Conservation (phyloP, 2,329 filamentous ascomycete genomes). For the Fusarium verticillioides region DNA sequence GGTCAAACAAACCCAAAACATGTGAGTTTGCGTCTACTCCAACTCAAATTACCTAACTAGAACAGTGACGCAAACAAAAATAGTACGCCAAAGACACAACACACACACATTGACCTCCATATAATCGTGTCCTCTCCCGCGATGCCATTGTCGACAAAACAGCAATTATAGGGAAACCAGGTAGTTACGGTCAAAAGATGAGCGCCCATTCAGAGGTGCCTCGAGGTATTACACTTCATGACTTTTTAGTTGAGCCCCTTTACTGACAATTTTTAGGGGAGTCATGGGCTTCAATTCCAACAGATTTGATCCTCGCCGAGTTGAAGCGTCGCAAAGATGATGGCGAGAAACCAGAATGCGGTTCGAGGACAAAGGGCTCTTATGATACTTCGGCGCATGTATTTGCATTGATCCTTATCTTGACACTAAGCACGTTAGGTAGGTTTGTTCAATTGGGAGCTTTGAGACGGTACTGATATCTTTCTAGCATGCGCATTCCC, state of each 20-base stretch:
- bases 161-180: slow-evolving; percentile 31
- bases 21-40: slow-evolving; percentile 15
- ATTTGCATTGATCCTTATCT: slow-evolving; percentile 73
- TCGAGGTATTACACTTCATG: slow-evolving; percentile 29
- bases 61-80: slow-evolving; percentile 43
- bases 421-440: slow-evolving; percentile 69
- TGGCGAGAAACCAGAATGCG: slow-evolving; percentile 61
- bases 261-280: slow-evolving; percentile 44
- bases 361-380: slow-evolving; percentile 61
- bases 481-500: slow-evolving; percentile 71
- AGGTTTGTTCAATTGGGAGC: slow-evolving; percentile 36
- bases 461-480: slow-evolving; percentile 4
- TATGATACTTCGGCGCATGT: slow-evolving; percentile 77
- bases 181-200: slow-evolving; percentile 33
- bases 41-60: slow-evolving; percentile 1
- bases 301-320: slow-evolving; percentile 63
- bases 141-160: slow-evolving; percentile 38
- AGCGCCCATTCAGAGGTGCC: slow-evolving; percentile 29
- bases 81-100: slow-evolving; percentile 14
- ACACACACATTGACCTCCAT: slow-evolving; percentile 7
- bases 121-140: slow-evolving; percentile 43
- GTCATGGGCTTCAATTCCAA: slow-evolving; percentile 62
- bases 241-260: slow-evolving; percentile 12
- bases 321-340: slow-evolving; percentile 59
- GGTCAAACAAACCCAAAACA: slow-evolving; percentile 39